A percentile compares a stretch with the other conserved stretches of the same genome.
These are phyloP conservation scores for Nicotiana paniculata DNA, from an alignment of 257 asterid species.

Conservation along the genomic window DNA sequence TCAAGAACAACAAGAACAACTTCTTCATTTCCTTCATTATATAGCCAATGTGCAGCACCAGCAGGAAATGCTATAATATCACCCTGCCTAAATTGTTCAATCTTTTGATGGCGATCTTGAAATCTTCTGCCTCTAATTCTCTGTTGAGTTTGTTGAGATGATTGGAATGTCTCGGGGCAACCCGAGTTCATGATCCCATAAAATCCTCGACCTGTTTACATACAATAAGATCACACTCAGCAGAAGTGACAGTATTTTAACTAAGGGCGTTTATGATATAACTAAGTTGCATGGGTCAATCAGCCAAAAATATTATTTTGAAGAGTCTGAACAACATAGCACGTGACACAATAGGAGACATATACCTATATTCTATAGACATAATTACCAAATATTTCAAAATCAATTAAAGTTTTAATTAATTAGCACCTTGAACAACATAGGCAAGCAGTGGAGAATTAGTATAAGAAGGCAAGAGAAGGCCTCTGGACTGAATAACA, in stretches of 20 bases:
- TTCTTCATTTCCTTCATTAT: slow-evolving; percentile 18
- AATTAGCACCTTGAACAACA: slow-evolving; percentile 29
- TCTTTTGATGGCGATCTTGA: slow-evolving; percentile 21
- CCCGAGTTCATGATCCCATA: slow-evolving; percentile 50
- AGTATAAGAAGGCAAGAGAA: slow-evolving; percentile 50
- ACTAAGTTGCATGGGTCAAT: too few species aligned
- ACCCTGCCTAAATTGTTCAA: slow-evolving; percentile 13
- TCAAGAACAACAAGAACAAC: neutral
- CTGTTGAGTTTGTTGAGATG: neutral
- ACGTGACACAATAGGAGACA: too few species aligned
- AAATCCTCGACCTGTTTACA: slow-evolving; percentile 36
- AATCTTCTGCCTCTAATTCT: neutral
- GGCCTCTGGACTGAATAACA: slow-evolving; percentile 30
- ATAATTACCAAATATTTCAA: too few species aligned
- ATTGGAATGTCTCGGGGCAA: slow-evolving; percentile 52
- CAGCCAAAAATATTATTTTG: too few species aligned
- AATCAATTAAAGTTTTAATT: too few species aligned
- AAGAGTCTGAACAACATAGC: too few species aligned
- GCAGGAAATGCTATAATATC: slow-evolving; percentile 21
- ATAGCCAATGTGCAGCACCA: slow-evolving; percentile 19
- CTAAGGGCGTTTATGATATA: too few species aligned
- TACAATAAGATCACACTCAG: neutral
- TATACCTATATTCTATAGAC: too few species aligned
- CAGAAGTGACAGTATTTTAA: neutral
- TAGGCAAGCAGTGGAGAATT: slow-evolving; percentile 50